Base-by-base conservation (phyloP, 495 filamentous ascomycete species). In the Usnea hakonensis region DNA sequence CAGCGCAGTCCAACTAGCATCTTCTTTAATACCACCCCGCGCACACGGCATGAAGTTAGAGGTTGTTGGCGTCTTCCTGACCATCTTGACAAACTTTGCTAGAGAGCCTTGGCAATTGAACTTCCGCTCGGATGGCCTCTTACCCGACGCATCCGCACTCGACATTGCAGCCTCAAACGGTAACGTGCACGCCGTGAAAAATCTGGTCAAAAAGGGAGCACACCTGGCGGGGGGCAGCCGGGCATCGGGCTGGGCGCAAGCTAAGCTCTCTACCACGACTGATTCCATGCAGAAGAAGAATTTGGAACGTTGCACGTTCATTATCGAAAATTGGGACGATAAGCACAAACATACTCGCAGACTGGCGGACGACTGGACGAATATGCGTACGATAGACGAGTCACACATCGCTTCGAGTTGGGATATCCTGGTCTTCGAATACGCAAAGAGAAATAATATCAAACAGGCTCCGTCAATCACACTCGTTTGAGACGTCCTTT, bases 1-100 rank as follows among this genome's bases (percentile, higher is more conserved):
- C 57, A 71, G 67, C 48, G 62, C 68, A 10, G 50, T 71, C 13
- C 69, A 71, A 52, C 35, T 64, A 28, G 68, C 68, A 11, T 57
- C 69, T 7, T 21, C 54, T 8, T 54, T 71, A 3, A 43, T 30
- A 2, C 56, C 57, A 11, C 64, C 57, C 30, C 63, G 64, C 2
- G 59, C 68, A 0, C 68, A 70, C 59, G 67, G 67, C 10, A 70
- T 70, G 68, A 70, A 70, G 30, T 46, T 62, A 3, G 68, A 69
- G 57, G 68, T 68, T 28, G 63, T 66, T 19, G 68, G 68, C 23
- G 58, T 53, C 23, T 67, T 70, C 55, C 58, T 67, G 5, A 66
- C 54, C 14, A 64, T 70, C 35, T 41, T 68, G 8, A 44, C 55
- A 28, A 64, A 66, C 30, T 64, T 61, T 19, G 52, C 44, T 19